Evolutionary conservation across 2,329 filamentous ascomycete species (phyloP).

Genomic region (Aspergillus aculeatinus): DNA sequence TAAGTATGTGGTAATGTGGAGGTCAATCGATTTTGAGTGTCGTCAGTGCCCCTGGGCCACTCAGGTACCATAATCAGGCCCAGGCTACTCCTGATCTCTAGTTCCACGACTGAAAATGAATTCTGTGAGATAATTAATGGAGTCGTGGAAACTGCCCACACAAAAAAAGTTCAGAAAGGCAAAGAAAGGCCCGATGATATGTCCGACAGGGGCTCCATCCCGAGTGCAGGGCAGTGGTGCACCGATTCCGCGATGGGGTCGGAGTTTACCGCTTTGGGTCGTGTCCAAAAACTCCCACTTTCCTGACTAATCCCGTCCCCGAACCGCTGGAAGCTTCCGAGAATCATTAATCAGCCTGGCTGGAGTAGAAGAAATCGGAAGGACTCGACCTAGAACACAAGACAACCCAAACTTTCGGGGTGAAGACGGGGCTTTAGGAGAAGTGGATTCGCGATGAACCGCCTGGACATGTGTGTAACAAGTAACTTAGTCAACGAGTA

Average conservation of each 20-base stretch:
- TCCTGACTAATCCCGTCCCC: background rate
- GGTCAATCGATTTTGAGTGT: background rate
- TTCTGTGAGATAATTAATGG: background rate
- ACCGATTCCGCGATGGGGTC: background rate
- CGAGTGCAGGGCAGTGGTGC: background rate
- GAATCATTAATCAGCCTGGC: background rate
- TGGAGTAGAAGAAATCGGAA: background rate
- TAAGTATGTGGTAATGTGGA: constrained; percentile 6
- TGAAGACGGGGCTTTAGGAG: background rate
- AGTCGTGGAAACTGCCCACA: background rate
- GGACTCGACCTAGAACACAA: background rate
- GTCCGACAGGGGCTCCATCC: background rate
- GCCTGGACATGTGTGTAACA: too few species aligned
- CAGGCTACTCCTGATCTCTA: background rate
- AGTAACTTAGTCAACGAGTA: too few species aligned
- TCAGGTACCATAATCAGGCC: background rate
- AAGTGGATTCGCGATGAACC: background rate
- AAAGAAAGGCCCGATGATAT: background rate
- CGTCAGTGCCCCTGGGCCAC: background rate
- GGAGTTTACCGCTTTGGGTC: background rate
- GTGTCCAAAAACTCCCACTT: background rate
- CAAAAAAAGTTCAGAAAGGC: background rate
- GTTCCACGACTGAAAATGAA: background rate
- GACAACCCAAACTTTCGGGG: background rate
- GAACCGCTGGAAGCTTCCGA: background rate